These are phyloP conservation scores for Cephalotrichum gorgonifer DNA, from an alignment of 2,329 filamentous ascomycete genomes.

Conservation along the genomic window DNA sequence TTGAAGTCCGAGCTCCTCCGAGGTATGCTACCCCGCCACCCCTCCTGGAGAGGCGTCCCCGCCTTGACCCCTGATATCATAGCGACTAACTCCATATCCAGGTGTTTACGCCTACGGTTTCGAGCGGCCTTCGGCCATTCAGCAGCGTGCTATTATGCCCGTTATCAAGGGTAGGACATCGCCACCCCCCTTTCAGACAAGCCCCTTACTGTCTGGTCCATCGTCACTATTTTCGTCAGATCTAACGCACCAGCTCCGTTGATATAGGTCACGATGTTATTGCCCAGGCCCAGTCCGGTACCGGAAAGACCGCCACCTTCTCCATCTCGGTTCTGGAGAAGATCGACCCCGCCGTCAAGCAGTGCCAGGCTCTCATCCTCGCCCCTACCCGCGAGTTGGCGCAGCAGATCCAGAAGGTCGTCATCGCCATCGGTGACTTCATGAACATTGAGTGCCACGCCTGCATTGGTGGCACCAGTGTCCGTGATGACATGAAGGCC, in stretches of 20 bases:
- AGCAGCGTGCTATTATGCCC: constrained; percentile 99
- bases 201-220: background rate
- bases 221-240: background rate
- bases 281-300: constrained; percentile 98
- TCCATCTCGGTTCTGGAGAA: constrained; percentile 98
- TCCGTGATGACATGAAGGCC: constrained; percentile 97
- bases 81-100: constrained; percentile 21
- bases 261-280: constrained; percentile 86
- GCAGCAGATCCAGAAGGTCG: constrained; percentile 99
- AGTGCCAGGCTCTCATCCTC: constrained; percentile 95
- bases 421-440: constrained; percentile 97
- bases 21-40: constrained; percentile 35
- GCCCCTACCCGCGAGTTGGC: constrained; percentile 97
- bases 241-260: background rate
- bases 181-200: background rate
- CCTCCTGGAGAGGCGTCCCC: background rate
- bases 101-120: constrained; percentile 99
- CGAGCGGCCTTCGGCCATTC: constrained; percentile 98
- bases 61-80: background rate
- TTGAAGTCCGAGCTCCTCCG: constrained; percentile 95
- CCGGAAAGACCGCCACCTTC: constrained; percentile 99
- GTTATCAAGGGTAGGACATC: constrained; percentile 86
- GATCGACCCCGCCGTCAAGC: constrained; percentile 90
- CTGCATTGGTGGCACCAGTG: constrained; percentile 96
- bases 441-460: constrained; percentile 99